A percentile compares a stretch with the other conserved stretches of the same genome.
Evolutionary conservation across 441 rosid genomes (phyloP).

Genomic region (Jatropha podagrica): DNA sequence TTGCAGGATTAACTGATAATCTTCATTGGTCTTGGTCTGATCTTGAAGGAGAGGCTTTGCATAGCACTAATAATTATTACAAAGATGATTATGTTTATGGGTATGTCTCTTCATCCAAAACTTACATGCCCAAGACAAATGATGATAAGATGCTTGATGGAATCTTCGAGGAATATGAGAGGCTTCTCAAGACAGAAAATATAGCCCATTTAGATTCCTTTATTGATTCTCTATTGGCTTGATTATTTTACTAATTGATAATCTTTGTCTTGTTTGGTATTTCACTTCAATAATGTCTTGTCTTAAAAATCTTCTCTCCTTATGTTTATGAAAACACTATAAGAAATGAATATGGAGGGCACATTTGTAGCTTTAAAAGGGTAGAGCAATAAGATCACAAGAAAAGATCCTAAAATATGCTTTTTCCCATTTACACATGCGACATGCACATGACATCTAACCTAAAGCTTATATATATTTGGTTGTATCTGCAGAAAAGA

Average conservation of each 20-base stretch:
- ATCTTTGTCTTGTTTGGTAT: too few species aligned
- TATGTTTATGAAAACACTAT: too few species aligned
- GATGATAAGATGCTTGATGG: conserved; percentile 16
- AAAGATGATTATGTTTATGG: background rate
- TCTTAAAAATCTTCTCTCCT: too few species aligned
- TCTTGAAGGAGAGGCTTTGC: too few species aligned
- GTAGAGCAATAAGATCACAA: background rate
- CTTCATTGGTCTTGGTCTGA: too few species aligned
- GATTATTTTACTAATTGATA: conserved; percentile 5
- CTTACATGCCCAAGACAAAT: background rate
- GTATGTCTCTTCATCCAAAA: background rate
- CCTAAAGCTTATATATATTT: background rate
- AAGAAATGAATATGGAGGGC: background rate
- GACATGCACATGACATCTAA: background rate
- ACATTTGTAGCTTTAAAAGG: too few species aligned
- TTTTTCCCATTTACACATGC: background rate
- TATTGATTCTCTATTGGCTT: conserved; percentile 28
- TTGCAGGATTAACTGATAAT: background rate
- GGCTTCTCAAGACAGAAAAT: conserved; percentile 25
- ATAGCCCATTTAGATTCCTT: conserved; percentile 21
- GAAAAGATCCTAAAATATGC: background rate
- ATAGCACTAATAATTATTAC: background rate
- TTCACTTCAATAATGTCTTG: too few species aligned
- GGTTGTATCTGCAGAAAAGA: background rate
- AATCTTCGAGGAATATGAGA: conserved; percentile 28